phyloP scores from a whole-genome alignment of 495 filamentous ascomycete genomes.

The Pseudomonodictys pantanalensis region DNA sequence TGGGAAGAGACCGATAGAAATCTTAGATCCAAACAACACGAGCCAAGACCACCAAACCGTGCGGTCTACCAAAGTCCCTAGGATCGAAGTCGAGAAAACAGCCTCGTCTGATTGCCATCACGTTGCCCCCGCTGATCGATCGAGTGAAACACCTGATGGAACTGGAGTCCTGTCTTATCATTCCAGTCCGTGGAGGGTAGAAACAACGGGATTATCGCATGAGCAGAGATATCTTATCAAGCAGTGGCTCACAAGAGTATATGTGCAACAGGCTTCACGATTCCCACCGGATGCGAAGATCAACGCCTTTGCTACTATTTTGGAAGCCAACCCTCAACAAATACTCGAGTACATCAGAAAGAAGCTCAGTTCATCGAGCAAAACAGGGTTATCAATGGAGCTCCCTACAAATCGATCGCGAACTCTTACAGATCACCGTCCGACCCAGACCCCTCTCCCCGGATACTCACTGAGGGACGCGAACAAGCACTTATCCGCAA shows the following conservation, averaged over 20 bases:
- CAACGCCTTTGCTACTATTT: conserved; percentile 18
- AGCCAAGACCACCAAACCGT: background rate
- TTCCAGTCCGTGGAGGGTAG: background rate
- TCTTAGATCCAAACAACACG: background rate
- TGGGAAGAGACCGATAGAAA: background rate
- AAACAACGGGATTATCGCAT: too few species aligned
- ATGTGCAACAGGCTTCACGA: background rate
- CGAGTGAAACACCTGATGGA: background rate
- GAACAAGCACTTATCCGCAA: conserved; percentile 10
- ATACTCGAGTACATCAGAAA: conserved; percentile 15
- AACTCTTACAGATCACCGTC: background rate
- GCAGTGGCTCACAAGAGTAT: conserved; percentile 11
- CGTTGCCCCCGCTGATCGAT: background rate
- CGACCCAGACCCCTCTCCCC: background rate
- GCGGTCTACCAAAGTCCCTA: background rate
- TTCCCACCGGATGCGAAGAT: conserved; percentile 10
- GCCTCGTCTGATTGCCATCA: background rate
- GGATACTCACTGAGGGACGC: conserved; percentile 11
- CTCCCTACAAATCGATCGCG: background rate
- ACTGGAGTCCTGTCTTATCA: too few species aligned
- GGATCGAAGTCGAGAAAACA: background rate
- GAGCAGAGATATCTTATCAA: conserved; percentile 20
- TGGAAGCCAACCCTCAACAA: background rate
- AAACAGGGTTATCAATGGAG: background rate
- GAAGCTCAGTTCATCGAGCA: background rate